Percentiles rank a stretch among this genome's conserved stretches.
Evolutionary conservation across 805 yeast genomes (phyloP).

Genomic region (Metschnikowia corniflorae): DNA sequence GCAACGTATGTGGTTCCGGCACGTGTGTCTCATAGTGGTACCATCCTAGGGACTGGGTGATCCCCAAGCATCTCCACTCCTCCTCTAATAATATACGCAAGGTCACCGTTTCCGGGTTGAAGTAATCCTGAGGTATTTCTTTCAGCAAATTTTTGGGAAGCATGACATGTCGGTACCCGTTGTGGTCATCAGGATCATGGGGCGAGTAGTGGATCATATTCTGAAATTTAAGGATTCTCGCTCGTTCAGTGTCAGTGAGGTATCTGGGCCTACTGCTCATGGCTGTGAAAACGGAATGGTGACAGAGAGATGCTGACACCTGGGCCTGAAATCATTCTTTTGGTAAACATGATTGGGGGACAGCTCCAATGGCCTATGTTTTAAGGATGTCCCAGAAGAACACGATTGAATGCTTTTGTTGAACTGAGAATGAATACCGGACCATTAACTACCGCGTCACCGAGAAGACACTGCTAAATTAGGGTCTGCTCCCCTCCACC

Average conservation of each 20-base stretch:
- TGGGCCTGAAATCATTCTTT: too few species aligned
- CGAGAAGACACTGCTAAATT: too few species aligned
- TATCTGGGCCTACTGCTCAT: constrained; percentile 60
- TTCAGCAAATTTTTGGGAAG: constrained; percentile 94
- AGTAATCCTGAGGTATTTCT: constrained; percentile 90
- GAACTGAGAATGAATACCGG: too few species aligned
- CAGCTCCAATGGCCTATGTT: too few species aligned
- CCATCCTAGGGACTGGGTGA: constrained; percentile 97
- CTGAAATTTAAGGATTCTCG: constrained; percentile 83
- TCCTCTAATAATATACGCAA: constrained; percentile 86
- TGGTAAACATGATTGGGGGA: too few species aligned
- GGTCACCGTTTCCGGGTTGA: constrained; percentile 91
- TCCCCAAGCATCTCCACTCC: constrained; percentile 98
- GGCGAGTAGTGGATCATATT: constrained; percentile 94
- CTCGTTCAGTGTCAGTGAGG: constrained; percentile 77
- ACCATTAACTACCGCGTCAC: too few species aligned
- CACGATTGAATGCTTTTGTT: too few species aligned
- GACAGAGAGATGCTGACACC: too few species aligned
- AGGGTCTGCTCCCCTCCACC: too few species aligned
- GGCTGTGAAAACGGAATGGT: too few species aligned
- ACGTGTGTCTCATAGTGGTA: constrained; percentile 96
- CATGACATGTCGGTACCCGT: constrained; percentile 95
- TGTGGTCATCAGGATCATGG: constrained; percentile 85
- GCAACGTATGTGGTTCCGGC: constrained; percentile 95
- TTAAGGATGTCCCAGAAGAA: too few species aligned